These are phyloP conservation scores for Pythium pyrilobum DNA, from an alignment of 352 stramenopile genomes.

Conservation along the genomic window DNA sequence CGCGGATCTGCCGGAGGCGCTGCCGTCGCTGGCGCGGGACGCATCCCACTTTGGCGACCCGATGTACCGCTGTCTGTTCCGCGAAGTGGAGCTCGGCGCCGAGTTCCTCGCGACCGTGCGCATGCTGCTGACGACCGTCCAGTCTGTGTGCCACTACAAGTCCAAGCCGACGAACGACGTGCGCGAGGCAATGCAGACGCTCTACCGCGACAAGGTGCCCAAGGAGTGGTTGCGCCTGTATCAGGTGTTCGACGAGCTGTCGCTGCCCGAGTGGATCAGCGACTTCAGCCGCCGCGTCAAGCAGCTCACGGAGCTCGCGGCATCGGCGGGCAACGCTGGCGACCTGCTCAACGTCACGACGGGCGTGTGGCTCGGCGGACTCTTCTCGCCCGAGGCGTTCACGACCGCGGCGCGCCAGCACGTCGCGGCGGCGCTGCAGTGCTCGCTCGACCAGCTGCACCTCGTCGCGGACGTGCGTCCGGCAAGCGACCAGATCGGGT, in stretches of 20 bases:
- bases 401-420: constrained; percentile 90
- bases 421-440: constrained; percentile 68
- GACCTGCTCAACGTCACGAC: constrained; percentile 28
- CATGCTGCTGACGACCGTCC: constrained; percentile 60
- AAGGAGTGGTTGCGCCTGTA: constrained; percentile 57
- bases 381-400: constrained; percentile 92
- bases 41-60: constrained; percentile 71
- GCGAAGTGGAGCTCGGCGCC: constrained; percentile 78
- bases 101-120: constrained; percentile 62
- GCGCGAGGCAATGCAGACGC: constrained; percentile 68
- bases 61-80: constrained; percentile 90
- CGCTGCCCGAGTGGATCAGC: constrained; percentile 74
- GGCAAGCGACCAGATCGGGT: constrained; percentile 24
- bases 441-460: constrained; percentile 86
- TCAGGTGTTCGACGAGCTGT: constrained; percentile 44
- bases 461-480: constrained; percentile 67
- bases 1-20: constrained; percentile 38
- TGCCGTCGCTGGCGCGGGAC: constrained; percentile 45
- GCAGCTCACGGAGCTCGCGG: constrained; percentile 45
- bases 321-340: constrained; percentile 28
- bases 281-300: constrained; percentile 76
- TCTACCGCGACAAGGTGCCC: constrained; percentile 70
- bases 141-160: constrained; percentile 77
- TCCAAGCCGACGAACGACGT: constrained; percentile 87
- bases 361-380: constrained; percentile 87